Conservation (phyloP, 2,329 filamentous ascomycete genomes). For the Incumbomyces lentus region DNA sequence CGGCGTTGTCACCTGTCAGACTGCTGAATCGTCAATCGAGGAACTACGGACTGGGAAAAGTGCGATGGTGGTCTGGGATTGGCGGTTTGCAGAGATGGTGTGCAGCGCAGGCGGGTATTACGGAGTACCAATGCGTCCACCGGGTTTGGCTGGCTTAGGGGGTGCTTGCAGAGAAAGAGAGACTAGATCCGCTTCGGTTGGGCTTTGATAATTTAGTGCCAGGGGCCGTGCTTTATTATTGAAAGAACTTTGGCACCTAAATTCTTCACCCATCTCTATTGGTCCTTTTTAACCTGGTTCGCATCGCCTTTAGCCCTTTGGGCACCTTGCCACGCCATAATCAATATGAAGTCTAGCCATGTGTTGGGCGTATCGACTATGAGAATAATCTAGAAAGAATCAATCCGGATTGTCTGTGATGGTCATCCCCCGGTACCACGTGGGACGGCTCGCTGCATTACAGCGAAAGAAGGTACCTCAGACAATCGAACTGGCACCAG, state of each 20-base stretch:
- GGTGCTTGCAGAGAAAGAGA: neutral
- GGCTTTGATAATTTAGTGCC: neutral
- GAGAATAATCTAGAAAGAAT: too few relatives aligned
- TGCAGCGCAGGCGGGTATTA: constrained; percentile 3
- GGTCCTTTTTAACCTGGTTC: too few relatives aligned
- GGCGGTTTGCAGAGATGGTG: constrained; percentile 2
- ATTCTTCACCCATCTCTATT: neutral
- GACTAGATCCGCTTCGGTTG: neutral
- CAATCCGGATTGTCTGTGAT: too few relatives aligned
- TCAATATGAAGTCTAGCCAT: too few relatives aligned
- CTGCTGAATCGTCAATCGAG: constrained; percentile 4
- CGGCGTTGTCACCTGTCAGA: neutral
- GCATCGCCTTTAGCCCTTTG: too few relatives aligned
- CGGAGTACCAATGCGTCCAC: neutral
- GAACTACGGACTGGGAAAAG: neutral
- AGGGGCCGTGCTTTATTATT: constrained; percentile 1
- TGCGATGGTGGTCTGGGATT: constrained; percentile 1
- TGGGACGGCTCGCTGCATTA: too few relatives aligned
- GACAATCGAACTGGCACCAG: too few relatives aligned
- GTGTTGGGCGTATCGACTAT: too few relatives aligned
- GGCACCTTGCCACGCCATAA: too few relatives aligned
- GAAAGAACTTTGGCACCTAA: neutral
- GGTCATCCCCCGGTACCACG: too few relatives aligned
- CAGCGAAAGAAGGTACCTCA: too few relatives aligned
- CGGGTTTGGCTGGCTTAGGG: neutral